Evolutionary conservation across 345 rosid genomes (phyloP).

Genomic region (Brassica carinata): DNA sequence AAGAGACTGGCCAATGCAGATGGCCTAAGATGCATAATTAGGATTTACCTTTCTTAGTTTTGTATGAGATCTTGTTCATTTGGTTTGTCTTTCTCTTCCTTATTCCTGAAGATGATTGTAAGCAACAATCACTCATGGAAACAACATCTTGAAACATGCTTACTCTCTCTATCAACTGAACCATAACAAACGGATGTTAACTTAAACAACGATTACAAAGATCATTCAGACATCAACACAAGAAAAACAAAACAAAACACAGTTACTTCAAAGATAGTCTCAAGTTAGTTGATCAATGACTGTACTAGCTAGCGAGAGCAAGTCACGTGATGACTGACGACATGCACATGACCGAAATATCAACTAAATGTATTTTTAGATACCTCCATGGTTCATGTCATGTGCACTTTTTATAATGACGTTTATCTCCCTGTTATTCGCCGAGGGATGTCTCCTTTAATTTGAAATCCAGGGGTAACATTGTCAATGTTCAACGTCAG

Average conservation of each 20-base stretch:
- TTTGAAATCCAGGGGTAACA: slow-evolving; percentile 19
- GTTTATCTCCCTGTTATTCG: not conserved
- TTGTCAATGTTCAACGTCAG: not conserved
- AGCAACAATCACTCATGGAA: too few species aligned
- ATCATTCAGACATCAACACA: too few species aligned
- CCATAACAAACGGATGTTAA: too few species aligned
- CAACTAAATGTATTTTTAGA: not conserved
- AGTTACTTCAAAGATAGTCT: not conserved
- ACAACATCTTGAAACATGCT: too few species aligned
- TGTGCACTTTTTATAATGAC: slow-evolving; percentile 11
- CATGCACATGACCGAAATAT: slow-evolving; percentile 8
- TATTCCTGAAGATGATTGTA: too few species aligned
- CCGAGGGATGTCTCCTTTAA: not conserved
- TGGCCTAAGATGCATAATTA: too few species aligned
- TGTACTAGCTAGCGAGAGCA: not conserved
- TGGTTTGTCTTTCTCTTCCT: too few species aligned
- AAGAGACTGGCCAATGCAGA: too few species aligned
- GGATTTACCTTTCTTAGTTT: too few species aligned
- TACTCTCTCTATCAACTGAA: too few species aligned
- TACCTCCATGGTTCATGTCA: not conserved
- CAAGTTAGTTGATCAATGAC: not conserved
- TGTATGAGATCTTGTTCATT: too few species aligned
- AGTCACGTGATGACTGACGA: slow-evolving; percentile 37
- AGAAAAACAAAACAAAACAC: not conserved
- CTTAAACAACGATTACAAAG: too few species aligned